phyloP scores from a whole-genome alignment of 768 basidiomycete species.

The Leccinum obscurum region DNA sequence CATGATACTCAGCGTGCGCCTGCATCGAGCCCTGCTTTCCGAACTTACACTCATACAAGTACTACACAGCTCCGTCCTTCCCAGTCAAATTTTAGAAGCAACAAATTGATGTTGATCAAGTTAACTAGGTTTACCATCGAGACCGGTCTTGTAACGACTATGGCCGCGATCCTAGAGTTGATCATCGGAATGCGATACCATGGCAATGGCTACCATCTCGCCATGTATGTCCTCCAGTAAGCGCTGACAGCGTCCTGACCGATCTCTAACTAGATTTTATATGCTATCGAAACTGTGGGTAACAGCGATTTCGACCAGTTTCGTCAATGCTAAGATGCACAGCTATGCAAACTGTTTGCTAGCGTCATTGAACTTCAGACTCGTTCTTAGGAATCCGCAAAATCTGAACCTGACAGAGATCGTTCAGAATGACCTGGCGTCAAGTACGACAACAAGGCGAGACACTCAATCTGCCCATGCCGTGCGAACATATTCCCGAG shows the following conservation, averaged over 20 bases:
- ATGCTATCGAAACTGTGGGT: background rate
- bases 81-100: constrained; percentile 3
- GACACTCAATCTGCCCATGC: too few relatives aligned
- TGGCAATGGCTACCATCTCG: constrained; percentile 10
- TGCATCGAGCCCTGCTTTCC: background rate
- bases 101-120: constrained; percentile 4
- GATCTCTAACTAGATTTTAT: background rate
- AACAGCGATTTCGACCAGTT: background rate
- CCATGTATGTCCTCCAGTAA: constrained; percentile 16
- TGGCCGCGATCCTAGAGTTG: constrained; percentile 19
- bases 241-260: too few relatives aligned
- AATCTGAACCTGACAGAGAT: too few relatives aligned
- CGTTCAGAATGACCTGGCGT: too few relatives aligned
- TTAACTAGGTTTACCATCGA: constrained; percentile 26
- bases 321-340: background rate
- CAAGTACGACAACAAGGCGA: too few relatives aligned
- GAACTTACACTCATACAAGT: background rate
- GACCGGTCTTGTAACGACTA: constrained; percentile 24
- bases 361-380: too few relatives aligned
- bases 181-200: constrained; percentile 5
- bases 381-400: too few relatives aligned
- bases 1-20: background rate
- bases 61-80: constrained; percentile 15
- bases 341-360: too few relatives aligned
- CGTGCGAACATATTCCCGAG: too few relatives aligned